Evolutionary conservation across 495 filamentous ascomycete genomes (phyloP), one percentile per base, ranked within the genome.

Genomic region (Neurospora africana): DNA sequence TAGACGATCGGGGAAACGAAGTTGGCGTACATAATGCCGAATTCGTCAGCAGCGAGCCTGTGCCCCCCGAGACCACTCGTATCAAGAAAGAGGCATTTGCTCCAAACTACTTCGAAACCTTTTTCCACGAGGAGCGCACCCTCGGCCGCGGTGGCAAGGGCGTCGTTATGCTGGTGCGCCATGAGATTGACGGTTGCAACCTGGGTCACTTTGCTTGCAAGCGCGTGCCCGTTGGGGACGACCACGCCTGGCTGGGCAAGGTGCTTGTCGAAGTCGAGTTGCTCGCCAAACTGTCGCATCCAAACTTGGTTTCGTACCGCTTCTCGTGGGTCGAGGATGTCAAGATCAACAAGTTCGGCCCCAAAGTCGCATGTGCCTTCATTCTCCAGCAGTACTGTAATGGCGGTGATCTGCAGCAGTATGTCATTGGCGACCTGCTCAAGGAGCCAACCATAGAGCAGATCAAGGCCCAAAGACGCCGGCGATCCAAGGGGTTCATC

Each of bases 341-440:
- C 68, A 89, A 93, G 75, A 86, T 94, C 27, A 94, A 87, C 74
- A 84, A 86, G 3, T 99, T 98, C 77, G 92, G 93, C 5, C 95
- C 96, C 1, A 95, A 90, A 76, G 93, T 98, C 1, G 93, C 94
- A 8, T 98, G 94, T 75, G 94, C 94, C 21, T 99, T 97, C 77
- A 99, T 99, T 65, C 87, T 99, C 5, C 95, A 99, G 76, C 93
- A 99, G 78, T 98, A 97, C 76, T 99, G 95, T 84, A 97, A 98
- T 79, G 86, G 89, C 10, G 95, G 95, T n/a, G 95, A 98, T 79
- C 85, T 99, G 6, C 90, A 96, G 69, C 86, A 91, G 65, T 95
- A 97, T 78, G 88, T 98, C 23, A 83, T 93, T 58, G 88, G 90
- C n/a, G 84, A 88, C n/a, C 85, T 89, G 67, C 87, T 88, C 3